These are phyloP conservation scores for Naganishia liquefaciens DNA, from an alignment of 1,284 basidiomycete species.

Conservation along the genomic window DNA sequence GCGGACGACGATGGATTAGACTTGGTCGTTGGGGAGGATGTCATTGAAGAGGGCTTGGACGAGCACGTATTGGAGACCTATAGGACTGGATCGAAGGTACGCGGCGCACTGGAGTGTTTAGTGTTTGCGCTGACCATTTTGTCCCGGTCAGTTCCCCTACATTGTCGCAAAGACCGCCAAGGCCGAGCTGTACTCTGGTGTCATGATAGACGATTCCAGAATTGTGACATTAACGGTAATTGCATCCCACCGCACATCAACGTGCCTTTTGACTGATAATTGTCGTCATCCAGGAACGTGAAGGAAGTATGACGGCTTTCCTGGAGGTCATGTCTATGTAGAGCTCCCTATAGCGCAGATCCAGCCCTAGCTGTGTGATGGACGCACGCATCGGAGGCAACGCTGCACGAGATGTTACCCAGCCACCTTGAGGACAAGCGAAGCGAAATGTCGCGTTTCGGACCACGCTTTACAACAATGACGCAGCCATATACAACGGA, in stretches of 20 bases:
- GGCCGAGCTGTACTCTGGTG: constrained; percentile 36
- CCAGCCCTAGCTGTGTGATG: too few species aligned
- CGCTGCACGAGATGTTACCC: too few species aligned
- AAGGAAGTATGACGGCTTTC: constrained; percentile 12
- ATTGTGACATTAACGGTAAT: constrained; percentile 46
- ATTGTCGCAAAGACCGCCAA: constrained; percentile 37
- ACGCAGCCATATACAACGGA: background rate
- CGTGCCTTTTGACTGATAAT: background rate
- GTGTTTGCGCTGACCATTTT: background rate
- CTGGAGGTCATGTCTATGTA: constrained; percentile 26
- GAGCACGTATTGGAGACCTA: constrained; percentile 27
- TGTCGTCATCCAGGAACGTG: constrained; percentile 12
- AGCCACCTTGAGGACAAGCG: too few species aligned
- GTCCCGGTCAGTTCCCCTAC: constrained; percentile 42
- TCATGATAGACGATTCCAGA: constrained; percentile 50
- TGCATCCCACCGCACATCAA: background rate
- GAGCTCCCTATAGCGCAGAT: background rate
- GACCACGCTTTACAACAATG: background rate
- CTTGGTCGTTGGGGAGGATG: constrained; percentile 16
- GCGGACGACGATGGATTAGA: constrained; percentile 16
- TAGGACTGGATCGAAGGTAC: constrained; percentile 14
- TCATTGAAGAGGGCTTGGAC: constrained; percentile 37
- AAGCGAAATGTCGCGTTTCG: background rate
- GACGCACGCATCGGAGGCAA: too few species aligned
- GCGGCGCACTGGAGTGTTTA: constrained; percentile 37